Evolutionary conservation across 139 green algal genomes (phyloP), one percentile per base, ranked within the genome.

Genomic region (Raphidocelis subcapitata): DNA sequence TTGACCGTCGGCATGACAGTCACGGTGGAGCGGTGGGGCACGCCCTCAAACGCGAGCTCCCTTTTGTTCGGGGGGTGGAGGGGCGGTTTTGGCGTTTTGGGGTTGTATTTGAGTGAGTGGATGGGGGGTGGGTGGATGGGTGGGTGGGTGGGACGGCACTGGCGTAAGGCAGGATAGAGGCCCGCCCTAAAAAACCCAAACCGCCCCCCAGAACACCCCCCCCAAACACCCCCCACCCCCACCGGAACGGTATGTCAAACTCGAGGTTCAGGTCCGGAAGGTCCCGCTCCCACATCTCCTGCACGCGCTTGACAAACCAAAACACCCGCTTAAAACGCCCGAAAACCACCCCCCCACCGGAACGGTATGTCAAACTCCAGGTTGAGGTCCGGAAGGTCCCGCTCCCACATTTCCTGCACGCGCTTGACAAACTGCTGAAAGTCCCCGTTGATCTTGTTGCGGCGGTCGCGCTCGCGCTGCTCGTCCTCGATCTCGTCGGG

Each of bases 401-500:
- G 77, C 70, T 83, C 79, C 84, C 82, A 91, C 76, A 97, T 85
- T 51, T 95, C 86, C 84, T 86, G 80, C 69, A 89, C 84, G 3
- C 81, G 67, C 68, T 80, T 81, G 5, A 85, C 80, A 73, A 89
- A 89, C 55, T 79, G 69, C 23, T 82, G 69, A 75, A 91, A 91
- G 66, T 92, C 83, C 56, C 26, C 36, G 55, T 99, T 99, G 83
- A 98, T 95, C 81, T 88, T 89, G 82, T 98, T 98, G 56, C 92
- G 84, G 18, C 90, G 81, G 56, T 98, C 95, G 0, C 94, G 79
- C 80, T 99, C 96, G 1, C 92, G 79, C 87, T 98, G 94, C 89
- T 99, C 96, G 79, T 99, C 96, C 81, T 99, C 96, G 61, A 99
- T 97, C 81, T 99, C 96, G 70, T 99, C 96, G 4, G 96, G 96